These are phyloP conservation scores for Fulvia fulva DNA, from an alignment of 2,329 filamentous ascomycete genomes.

Conservation along the genomic window DNA sequence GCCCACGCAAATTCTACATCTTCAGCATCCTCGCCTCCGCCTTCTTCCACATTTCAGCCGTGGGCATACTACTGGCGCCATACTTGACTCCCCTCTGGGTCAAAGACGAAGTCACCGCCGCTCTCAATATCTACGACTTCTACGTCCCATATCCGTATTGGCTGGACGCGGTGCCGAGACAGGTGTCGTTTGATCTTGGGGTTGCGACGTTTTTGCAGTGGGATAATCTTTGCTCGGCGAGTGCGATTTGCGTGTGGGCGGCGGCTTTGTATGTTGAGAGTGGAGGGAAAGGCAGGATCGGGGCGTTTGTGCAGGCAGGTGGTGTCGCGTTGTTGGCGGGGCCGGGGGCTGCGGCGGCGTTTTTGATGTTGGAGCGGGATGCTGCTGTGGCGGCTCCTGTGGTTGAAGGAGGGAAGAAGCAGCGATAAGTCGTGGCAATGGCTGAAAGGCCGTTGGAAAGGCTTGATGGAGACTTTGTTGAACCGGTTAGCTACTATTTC, in stretches of 20 bases:
- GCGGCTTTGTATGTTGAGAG: conserved; percentile 10
- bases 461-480: too few relatives aligned
- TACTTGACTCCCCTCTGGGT: conserved; percentile 17
- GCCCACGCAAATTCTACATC: conserved; percentile 15
- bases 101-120: conserved; percentile 10
- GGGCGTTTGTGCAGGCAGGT: conserved; percentile 10
- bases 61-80: conserved; percentile 13
- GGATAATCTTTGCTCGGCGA: conserved; percentile 20
- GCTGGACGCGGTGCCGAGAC: conserved; percentile 3
- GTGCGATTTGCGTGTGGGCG: conserved; percentile 21
- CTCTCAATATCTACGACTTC: conserved; percentile 9
- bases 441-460: too few relatives aligned
- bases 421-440: too few relatives aligned
- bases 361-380: conserved; percentile 23
- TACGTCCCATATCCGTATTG: conserved; percentile 20
- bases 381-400: too few relatives aligned
- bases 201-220: conserved; percentile 24
- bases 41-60: conserved; percentile 20
- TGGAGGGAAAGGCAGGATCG: not conserved
- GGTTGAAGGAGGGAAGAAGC: too few relatives aligned
- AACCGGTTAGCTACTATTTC: too few relatives aligned
- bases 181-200: conserved; percentile 14
- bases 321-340: conserved; percentile 17
- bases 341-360: conserved; percentile 21
- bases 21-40: conserved; percentile 22